phyloP scores from a whole-genome alignment of 345 rosid species.

The Conringia planisiliqua region DNA sequence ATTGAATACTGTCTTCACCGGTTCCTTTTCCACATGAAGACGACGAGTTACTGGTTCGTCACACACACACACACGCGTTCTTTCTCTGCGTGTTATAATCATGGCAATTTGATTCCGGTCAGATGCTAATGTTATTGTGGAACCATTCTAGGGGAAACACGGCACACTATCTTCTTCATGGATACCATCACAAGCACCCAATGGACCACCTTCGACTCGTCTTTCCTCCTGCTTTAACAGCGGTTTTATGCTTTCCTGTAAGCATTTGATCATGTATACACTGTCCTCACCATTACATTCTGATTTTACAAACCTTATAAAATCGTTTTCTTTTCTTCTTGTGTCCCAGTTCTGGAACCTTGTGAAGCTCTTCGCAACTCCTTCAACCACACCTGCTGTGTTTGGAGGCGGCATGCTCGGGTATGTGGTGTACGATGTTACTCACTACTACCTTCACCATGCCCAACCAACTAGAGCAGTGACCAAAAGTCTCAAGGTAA shows the following conservation, averaged over 20 bases:
- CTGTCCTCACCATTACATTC: not conserved
- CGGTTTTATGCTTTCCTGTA: slow-evolving; percentile 63
- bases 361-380: slow-evolving; percentile 53
- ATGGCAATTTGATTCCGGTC: not conserved
- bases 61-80: not conserved
- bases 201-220: slow-evolving; percentile 90
- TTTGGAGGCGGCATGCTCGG: slow-evolving; percentile 91
- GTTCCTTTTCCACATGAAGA: slow-evolving; percentile 68
- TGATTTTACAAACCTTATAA: not conserved
- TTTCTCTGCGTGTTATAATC: not conserved
- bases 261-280: slow-evolving; percentile 20
- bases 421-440: slow-evolving; percentile 81
- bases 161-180: slow-evolving; percentile 80
- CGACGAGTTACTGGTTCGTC: slow-evolving; percentile 57
- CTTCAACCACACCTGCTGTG: slow-evolving; percentile 70
- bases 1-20: slow-evolving; percentile 70
- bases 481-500: slow-evolving; percentile 77
- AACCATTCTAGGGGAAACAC: slow-evolving; percentile 72
- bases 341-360: slow-evolving; percentile 71
- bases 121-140: slow-evolving; percentile 4
- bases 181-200: slow-evolving; percentile 97
- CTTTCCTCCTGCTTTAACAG: slow-evolving; percentile 82
- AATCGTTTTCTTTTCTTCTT: not conserved
- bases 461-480: slow-evolving; percentile 64
- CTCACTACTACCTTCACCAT: slow-evolving; percentile 94